Base-by-base conservation (phyloP, 2,329 filamentous ascomycete species). In the Emmonsiellopsis sp. region DNA sequence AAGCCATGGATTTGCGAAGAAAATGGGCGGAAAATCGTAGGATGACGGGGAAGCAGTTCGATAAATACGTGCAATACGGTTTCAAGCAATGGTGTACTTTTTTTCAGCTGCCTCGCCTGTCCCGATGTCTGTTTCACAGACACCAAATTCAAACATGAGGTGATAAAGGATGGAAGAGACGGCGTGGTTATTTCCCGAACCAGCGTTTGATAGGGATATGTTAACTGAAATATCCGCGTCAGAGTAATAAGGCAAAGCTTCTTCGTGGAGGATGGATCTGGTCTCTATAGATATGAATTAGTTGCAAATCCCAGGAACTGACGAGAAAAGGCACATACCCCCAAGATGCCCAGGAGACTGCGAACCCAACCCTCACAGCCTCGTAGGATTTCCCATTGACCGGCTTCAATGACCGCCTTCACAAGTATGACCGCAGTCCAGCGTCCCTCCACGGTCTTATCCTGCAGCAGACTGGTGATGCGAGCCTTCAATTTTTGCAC, bases 131-230 rank as follows among this genome's bases (percentile, higher is more conserved):
- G 61, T 49, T 72, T 82, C 76, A 65, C 80, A 15, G 67, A 71
- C 53, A 78, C 71, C 44, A 92, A 76, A 62, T 85, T 83, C 44
- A 95, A 70, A 61, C 86, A 89, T 2, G 85, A 78, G 0, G 81
- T 83, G 45, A 91, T 79, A 63, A 92, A 95, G 1, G 79, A 73
- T 1, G 88, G 83, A 16, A 96, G 73, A 2, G 83, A 87, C 2
- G 89, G 89, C 0, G 90, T 95, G 1, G 87, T 91, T 56, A 96
- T 88, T 66, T 96, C 91, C 61, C 92, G 81, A 44, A 92, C 78
- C 51, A 96, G 76, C 7, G 89, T 93, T 55, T 86, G 88, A 65
- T 90, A 90, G 38, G 85, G 82, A 64, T 90, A 87, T 41, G 91
- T 86, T 37, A 93, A 79, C 60, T 83, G 79, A 72, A 93, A 96